phyloP scores from a whole-genome alignment of 352 stramenopile species.

The Pseudoperonospora humuli region DNA sequence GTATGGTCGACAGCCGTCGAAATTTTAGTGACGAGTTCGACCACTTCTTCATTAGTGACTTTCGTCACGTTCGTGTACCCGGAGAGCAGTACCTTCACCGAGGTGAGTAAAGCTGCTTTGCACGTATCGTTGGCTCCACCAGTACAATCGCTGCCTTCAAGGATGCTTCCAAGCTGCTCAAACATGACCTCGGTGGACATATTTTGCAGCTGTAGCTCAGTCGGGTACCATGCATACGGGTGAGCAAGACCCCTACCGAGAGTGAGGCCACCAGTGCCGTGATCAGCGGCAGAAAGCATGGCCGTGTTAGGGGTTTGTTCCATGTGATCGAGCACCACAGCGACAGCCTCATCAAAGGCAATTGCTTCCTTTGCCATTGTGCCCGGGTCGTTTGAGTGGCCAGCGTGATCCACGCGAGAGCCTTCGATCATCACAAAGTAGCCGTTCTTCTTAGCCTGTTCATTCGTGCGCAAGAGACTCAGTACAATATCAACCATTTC shows the following conservation, averaged over 20 bases:
- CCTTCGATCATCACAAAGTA: conserved; percentile 76
- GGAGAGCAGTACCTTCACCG: conserved; percentile 30
- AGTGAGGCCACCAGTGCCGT: conserved; percentile 57
- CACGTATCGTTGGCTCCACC: conserved; percentile 29
- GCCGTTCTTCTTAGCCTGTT: conserved; percentile 58
- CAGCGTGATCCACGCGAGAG: conserved; percentile 60
- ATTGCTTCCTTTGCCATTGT: conserved; percentile 65
- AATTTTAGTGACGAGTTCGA: conserved; percentile 29
- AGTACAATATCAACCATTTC: conserved; percentile 64
- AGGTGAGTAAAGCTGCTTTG: conserved; percentile 31
- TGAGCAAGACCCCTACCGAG: conserved; percentile 26
- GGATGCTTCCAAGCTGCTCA: conserved; percentile 24
- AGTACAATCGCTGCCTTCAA: too few species aligned
- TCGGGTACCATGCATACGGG: conserved; percentile 44
- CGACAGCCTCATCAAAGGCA: conserved; percentile 61
- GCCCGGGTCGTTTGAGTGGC: conserved; percentile 59
- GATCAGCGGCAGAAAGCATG: conserved; percentile 50
- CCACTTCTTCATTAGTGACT: conserved; percentile 20
- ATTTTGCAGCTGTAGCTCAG: conserved; percentile 36
- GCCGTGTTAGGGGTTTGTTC: conserved; percentile 40
- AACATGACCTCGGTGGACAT: conserved; percentile 53
- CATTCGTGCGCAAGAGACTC: conserved; percentile 56
- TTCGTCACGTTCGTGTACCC: conserved; percentile 46
- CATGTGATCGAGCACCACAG: conserved; percentile 50
- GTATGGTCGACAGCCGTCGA: conserved; percentile 34